Conservation (phyloP, 2,329 filamentous ascomycete genomes). For the Pseudogymnoascus sp. region DNA sequence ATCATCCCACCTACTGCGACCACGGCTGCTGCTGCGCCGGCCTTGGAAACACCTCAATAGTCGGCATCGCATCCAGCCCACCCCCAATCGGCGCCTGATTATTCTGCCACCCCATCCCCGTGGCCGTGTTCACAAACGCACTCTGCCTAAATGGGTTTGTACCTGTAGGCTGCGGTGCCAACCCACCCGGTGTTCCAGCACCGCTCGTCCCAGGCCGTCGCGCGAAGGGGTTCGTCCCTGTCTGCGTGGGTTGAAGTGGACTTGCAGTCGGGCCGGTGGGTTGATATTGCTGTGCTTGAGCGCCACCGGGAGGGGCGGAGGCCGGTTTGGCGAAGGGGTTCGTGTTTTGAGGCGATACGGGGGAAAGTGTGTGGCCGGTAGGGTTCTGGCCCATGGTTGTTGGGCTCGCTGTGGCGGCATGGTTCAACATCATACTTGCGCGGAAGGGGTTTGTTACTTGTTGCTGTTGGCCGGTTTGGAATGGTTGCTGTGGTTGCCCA, state of each 20-base stretch:
- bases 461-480: constrained; percentile 39
- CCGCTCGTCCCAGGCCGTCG: constrained; percentile 35
- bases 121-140: constrained; percentile 80
- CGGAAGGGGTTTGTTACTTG: constrained; percentile 87
- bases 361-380: constrained; percentile 35
- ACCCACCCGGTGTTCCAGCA: constrained; percentile 33
- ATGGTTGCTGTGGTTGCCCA: constrained; percentile 28
- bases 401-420: constrained; percentile 41
- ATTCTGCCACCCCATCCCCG: constrained; percentile 82
- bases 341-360: constrained; percentile 59
- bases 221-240: constrained; percentile 66
- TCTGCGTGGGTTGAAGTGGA: constrained; percentile 49
- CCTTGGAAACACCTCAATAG: constrained; percentile 78
- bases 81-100: constrained; percentile 73
- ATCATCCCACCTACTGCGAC: constrained; percentile 34
- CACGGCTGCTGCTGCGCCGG: constrained; percentile 59
- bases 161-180: constrained; percentile 73
- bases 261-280: constrained; percentile 39
- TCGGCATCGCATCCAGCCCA: constrained; percentile 69
- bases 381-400: constrained; percentile 17
- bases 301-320: constrained; percentile 22
- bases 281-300: constrained; percentile 28
- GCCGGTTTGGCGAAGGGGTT: constrained; percentile 77
- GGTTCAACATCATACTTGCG: constrained; percentile 69
- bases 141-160: constrained; percentile 95